Evolutionary conservation across 768 basidiomycete genomes (phyloP).

Genomic region (Kwoniella europaea): DNA sequence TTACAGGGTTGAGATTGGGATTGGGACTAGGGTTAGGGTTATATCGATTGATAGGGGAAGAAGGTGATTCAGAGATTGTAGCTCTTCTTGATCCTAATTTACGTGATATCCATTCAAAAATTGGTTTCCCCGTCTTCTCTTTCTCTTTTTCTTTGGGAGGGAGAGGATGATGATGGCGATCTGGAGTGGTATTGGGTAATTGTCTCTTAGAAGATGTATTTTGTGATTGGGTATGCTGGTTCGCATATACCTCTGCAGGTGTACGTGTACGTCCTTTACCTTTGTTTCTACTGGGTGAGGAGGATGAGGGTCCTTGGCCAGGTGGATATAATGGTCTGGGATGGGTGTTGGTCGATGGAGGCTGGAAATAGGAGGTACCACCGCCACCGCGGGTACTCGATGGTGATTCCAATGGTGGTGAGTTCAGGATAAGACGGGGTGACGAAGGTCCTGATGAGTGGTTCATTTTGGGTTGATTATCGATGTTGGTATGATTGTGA

Average conservation of each 20-base stretch:
- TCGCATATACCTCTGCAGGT: constrained; percentile 42
- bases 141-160: constrained; percentile 15
- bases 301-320: constrained; percentile 2
- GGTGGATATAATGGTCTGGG: constrained; percentile 19
- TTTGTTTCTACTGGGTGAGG: constrained; percentile 8
- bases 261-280: constrained; percentile 18
- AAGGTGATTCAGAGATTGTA: constrained; percentile 26
- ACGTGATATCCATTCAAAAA: constrained; percentile 50
- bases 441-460: constrained; percentile 8
- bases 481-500: neutral
- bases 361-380: neutral
- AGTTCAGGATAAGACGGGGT: neutral
- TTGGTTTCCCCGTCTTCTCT: constrained; percentile 37
- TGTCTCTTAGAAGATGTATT: constrained; percentile 1
- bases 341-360: neutral
- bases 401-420: constrained; percentile 3
- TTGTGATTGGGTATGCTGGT: constrained; percentile 26
- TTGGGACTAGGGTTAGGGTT: constrained; percentile 11
- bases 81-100: constrained; percentile 47
- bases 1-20: neutral
- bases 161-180: neutral
- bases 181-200: neutral
- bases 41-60: neutral
- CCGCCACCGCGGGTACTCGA: neutral
- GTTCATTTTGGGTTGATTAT: neutral